phyloP scores from a whole-genome alignment of 805 yeast species.

The Yarrowia phangngaensis region DNA sequence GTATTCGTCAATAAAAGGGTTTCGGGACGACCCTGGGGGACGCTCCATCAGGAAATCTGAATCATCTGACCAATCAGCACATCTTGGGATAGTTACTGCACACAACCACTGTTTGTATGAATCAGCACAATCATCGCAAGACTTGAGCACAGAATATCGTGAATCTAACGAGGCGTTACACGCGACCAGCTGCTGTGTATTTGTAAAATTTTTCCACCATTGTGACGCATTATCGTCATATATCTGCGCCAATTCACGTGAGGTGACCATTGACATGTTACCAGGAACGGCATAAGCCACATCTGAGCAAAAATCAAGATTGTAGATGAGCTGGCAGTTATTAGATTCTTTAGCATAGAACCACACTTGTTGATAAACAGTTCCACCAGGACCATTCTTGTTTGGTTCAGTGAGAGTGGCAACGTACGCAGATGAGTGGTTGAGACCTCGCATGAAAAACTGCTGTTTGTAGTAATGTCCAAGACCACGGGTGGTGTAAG shows the following conservation, averaged over 20 bases:
- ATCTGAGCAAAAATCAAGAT: conserved; percentile 67
- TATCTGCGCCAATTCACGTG: conserved; percentile 42
- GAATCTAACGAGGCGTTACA: conserved; percentile 65
- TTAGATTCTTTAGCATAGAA: conserved; percentile 53
- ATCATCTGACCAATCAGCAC: conserved; percentile 48
- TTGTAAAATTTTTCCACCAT: conserved; percentile 62
- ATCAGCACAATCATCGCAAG: conserved; percentile 67
- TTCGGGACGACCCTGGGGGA: conserved; percentile 54
- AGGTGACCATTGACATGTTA: conserved; percentile 40
- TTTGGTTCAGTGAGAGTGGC: conserved; percentile 60
- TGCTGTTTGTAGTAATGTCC: conserved; percentile 50
- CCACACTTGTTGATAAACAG: conserved; percentile 53
- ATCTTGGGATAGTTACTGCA: conserved; percentile 80
- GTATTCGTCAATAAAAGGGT: conserved; percentile 50
- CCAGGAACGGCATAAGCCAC: conserved; percentile 88
- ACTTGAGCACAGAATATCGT: conserved; percentile 65
- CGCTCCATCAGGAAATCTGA: conserved; percentile 45
- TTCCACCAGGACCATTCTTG: conserved; percentile 46
- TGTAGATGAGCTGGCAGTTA: conserved; percentile 71
- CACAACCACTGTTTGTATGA: conserved; percentile 88
- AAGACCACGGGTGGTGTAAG: conserved; percentile 46
- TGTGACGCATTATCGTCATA: conserved; percentile 64
- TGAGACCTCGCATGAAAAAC: conserved; percentile 58
- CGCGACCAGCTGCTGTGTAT: conserved; percentile 68
- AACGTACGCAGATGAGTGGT: conserved; percentile 56